Evolutionary conservation across 495 filamentous ascomycete species (phyloP).

Genomic region (Hypomontagnella submonticulosa): DNA sequence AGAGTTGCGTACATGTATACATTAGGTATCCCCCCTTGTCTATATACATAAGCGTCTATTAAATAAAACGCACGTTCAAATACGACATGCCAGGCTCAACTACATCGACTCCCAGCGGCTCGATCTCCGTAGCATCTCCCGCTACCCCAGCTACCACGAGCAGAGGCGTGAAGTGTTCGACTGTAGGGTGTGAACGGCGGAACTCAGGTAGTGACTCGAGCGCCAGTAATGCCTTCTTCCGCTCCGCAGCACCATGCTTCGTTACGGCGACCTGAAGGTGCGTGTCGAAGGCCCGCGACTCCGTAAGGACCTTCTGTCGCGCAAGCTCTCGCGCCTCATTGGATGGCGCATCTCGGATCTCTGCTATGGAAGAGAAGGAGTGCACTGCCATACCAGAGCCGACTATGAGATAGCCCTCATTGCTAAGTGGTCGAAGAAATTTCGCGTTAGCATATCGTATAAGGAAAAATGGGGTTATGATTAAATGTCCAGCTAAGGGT

Average conservation of each 20-base stretch:
- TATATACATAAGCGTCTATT: not conserved
- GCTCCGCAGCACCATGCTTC: constrained; percentile 7
- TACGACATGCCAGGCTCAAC: constrained; percentile 40
- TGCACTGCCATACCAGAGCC: constrained; percentile 38
- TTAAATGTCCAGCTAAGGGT: no score
- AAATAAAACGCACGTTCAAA: constrained; percentile 35
- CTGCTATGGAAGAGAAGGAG: constrained; percentile 25
- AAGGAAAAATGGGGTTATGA: not conserved
- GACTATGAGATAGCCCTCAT: constrained; percentile 36
- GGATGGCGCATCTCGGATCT: constrained; percentile 19
- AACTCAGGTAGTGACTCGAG: constrained; percentile 24
- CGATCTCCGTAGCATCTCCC: constrained; percentile 9
- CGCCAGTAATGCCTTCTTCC: constrained; percentile 13
- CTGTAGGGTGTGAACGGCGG: constrained; percentile 28
- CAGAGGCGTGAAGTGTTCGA: constrained; percentile 35
- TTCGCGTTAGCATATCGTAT: not conserved
- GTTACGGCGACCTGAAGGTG: constrained; percentile 19
- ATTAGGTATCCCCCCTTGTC: no score
- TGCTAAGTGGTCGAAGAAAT: not conserved
- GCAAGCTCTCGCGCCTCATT: constrained; percentile 7
- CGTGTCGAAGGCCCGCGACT: constrained; percentile 33
- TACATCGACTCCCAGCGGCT: constrained; percentile 28
- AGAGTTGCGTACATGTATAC: no score
- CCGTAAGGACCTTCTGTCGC: constrained; percentile 11
- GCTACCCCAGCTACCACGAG: constrained; percentile 35